Base-by-base conservation (phyloP, 768 basidiomycete species). In the Lanmaoa rubissima region DNA sequence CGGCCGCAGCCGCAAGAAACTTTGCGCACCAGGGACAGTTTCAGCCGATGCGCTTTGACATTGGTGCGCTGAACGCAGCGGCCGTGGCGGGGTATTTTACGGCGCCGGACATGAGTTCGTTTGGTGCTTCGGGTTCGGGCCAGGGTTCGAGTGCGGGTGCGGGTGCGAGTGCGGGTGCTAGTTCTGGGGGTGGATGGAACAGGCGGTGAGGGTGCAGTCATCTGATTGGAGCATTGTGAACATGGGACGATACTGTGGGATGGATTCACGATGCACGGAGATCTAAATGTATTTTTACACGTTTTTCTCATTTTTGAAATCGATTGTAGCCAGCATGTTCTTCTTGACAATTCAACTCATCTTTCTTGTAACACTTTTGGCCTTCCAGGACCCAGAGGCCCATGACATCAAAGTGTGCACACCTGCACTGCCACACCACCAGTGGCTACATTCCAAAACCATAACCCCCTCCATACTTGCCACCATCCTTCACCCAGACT, bases 11-110 rank as follows among this genome's bases (percentile, higher is more conserved):
- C 1, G 66, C 66, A 8, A 44, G 66, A 24, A 69, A 64, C 17
- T 68, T 60, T 51, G 60, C 43, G n/a, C 64, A 63, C 36, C 63
- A 69, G 19, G 56, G 49, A 0, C 60, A 63, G 12, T 73, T 64
- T 42, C 65, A 65, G 43, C 52, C 55, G 14, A 60, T 67, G 60
- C 59, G 63, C 8, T 51, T 67, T 2, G 65, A 62, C 5, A 48
- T 51, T 1, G 39, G 42, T 19, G 38, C 56, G 35, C 17, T 61
- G 51, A 73, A 65, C 13, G 46, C 55, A 7, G 28, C 28, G 28
- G 61, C 58, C 31, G 48, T 58, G 5, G 60, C 57, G 32, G 58
- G 55, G 34, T 64, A 71, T 53, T 70, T 64, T 47, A 4, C 48
- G 19, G 11, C 65, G 16, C 16, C 51, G 24, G 69, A 73, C 11